Conservation (phyloP, 176 grass and related monocot genomes). For the Aegilops sharonensis region DNA sequence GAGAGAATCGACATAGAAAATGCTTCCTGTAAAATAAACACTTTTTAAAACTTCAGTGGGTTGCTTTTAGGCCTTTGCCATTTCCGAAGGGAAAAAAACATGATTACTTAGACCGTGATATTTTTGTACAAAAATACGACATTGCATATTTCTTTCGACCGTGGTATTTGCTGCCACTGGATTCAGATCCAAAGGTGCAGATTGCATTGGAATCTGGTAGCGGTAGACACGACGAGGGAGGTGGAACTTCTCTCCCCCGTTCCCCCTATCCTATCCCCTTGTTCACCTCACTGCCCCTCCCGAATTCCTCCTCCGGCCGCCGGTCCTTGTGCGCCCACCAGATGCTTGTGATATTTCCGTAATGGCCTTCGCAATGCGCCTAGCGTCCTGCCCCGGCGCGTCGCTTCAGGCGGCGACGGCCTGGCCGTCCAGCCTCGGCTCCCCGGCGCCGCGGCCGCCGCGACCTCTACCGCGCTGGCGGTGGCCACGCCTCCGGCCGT, state of each 20-base stretch:
- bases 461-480: background rate
- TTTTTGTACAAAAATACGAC: background rate
- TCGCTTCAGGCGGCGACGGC: slow-evolving; percentile 14
- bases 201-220: background rate
- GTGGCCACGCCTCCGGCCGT: background rate
- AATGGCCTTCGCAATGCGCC: slow-evolving; percentile 55
- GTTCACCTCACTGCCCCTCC: background rate
- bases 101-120: background rate
- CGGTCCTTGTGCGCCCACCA: slow-evolving; percentile 4
- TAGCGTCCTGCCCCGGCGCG: slow-evolving; percentile 34
- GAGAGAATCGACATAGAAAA: no score
- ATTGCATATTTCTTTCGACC: background rate
- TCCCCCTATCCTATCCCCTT: background rate
- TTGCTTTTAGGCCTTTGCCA: no score
- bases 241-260: background rate
- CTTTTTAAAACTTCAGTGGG: no score
- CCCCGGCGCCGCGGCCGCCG: background rate
- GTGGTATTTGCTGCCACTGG: background rate
- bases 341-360: slow-evolving; percentile 52
- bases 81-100: no score
- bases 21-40: no score
- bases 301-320: background rate
- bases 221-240: background rate
- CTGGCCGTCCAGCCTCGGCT: background rate
- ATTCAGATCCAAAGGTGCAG: background rate